These are phyloP conservation scores for Vitis rupestris DNA, from an alignment of 164 flowering plant genomes.

Conservation along the genomic window DNA sequence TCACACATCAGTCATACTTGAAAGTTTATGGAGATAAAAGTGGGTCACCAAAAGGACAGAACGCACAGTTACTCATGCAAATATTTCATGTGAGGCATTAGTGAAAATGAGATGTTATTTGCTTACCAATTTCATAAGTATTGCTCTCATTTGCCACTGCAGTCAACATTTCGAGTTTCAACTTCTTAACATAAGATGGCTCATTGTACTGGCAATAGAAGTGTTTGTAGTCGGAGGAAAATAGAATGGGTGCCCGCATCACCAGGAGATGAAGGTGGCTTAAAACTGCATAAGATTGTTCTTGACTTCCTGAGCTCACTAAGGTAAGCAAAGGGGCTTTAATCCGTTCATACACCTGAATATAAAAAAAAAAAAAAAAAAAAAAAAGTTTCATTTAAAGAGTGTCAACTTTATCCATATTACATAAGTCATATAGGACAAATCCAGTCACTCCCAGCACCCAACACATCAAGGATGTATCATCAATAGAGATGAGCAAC, in stretches of 20 bases:
- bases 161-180: conserved; percentile 99
- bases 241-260: conserved; percentile 94
- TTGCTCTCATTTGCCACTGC: conserved; percentile 99
- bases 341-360: conserved; percentile 97
- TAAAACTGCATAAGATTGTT: conserved; percentile 91
- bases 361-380: neutral
- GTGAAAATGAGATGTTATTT: neutral
- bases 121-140: conserved; percentile 94
- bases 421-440: too few species aligned
- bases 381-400: neutral
- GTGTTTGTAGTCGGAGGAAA: conserved; percentile 91
- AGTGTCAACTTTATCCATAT: neutral
- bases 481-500: too few species aligned
- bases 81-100: neutral
- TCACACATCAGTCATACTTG: conserved; percentile 15
- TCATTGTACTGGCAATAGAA: conserved; percentile 98
- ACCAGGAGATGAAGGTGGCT: conserved; percentile 97
- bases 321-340: conserved; percentile 95
- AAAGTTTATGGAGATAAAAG: conserved; percentile 14
- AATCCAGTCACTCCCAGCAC: too few species aligned
- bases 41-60: conserved; percentile 4
- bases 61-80: conserved; percentile 3
- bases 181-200: conserved; percentile 92
- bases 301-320: conserved; percentile 96
- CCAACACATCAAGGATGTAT: too few species aligned